These are phyloP conservation scores for Leccinum arenicola DNA, from an alignment of 768 basidiomycete species.

Conservation along the genomic window DNA sequence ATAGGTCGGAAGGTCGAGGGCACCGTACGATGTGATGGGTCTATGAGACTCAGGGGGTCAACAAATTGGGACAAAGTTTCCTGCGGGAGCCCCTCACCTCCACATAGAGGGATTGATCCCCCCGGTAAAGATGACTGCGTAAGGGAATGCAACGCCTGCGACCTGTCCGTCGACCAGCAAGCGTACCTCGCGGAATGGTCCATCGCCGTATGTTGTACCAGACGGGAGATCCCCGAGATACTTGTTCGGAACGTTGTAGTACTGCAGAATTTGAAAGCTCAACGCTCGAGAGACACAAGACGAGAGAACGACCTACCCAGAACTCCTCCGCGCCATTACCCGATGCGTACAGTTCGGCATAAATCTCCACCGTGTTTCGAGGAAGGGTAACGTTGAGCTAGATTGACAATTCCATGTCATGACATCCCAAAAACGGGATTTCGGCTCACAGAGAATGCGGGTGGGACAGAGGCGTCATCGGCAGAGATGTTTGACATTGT, in stretches of 20 bases:
- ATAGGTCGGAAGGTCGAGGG: slow-evolving; percentile 75
- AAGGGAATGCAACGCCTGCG: slow-evolving; percentile 59
- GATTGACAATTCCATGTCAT: background rate
- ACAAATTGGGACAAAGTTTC: background rate
- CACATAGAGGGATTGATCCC: slow-evolving; percentile 68
- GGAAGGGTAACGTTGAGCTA: slow-evolving; percentile 71
- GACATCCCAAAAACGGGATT: background rate
- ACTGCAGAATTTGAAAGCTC: slow-evolving; percentile 38
- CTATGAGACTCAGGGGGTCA: slow-evolving; percentile 28
- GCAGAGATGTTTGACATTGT: slow-evolving; percentile 61
- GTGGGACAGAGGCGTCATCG: slow-evolving; percentile 75
- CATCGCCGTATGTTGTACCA: slow-evolving; percentile 44
- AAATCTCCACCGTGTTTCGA: slow-evolving; percentile 61
- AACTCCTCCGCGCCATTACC: slow-evolving; percentile 70
- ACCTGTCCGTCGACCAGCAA: slow-evolving; percentile 53
- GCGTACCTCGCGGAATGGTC: slow-evolving; percentile 64
- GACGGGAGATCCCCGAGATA: slow-evolving; percentile 54
- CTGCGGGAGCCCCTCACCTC: slow-evolving; percentile 42
- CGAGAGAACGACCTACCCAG: slow-evolving; percentile 51
- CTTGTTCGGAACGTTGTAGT: slow-evolving; percentile 62
- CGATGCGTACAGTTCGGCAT: slow-evolving; percentile 71
- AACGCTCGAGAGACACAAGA: background rate
- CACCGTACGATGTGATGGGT: slow-evolving; percentile 75
- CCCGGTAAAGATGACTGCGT: slow-evolving; percentile 67
- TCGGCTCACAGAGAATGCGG: slow-evolving; percentile 58